Base-by-base conservation (phyloP, 108 stramenopile genomes). In the Cylindrotheca closterium region DNA sequence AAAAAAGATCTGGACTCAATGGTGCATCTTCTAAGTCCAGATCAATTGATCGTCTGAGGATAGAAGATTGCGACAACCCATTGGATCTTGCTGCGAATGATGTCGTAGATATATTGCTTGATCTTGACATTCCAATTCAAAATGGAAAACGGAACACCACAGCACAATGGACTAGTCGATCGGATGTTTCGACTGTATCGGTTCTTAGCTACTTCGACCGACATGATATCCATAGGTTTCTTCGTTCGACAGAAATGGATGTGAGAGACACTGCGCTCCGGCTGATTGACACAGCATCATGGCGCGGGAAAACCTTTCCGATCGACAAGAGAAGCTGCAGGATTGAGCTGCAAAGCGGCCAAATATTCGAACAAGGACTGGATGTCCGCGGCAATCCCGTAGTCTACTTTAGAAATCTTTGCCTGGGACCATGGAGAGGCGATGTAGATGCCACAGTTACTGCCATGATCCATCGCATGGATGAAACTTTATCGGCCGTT, bases 331-430 rank as follows among this genome's bases (percentile, higher is more conserved):
- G 74, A 42, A 48, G 47, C 12, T 88, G 87, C 49, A 73, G 77
- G 37, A 69, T 92, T 33, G 90, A 92, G 51, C 55, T 92, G 17
- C 75, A 77, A 59, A 82, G 56, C 25, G 80, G 76, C 0, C 90
- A 92, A 71, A 82, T 84, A 61, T 87, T 92, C 47, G 87, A 92
- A 1, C 78, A 84, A 60, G 90, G 90, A 4, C 34, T 25, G 17
- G 87, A 88, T 63, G 50, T 56, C 23, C 29, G 58, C 25, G 81
- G 81, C 15, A 74, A 83, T 59, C 87, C 85, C 0, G 74, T 92
- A 0, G 88, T 88, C 49, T 88, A 86, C 59, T 92, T 86, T 60
- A 79, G 83, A n/a, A 80, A 80, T 50, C 72, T 82, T 70, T 77
- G 81, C 25, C 49, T 63, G 12, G 83, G 83, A 32, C 85, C 79